Evolutionary conservation across 1,284 basidiomycete species (phyloP).

Genomic region (Tremellales sp.): DNA sequence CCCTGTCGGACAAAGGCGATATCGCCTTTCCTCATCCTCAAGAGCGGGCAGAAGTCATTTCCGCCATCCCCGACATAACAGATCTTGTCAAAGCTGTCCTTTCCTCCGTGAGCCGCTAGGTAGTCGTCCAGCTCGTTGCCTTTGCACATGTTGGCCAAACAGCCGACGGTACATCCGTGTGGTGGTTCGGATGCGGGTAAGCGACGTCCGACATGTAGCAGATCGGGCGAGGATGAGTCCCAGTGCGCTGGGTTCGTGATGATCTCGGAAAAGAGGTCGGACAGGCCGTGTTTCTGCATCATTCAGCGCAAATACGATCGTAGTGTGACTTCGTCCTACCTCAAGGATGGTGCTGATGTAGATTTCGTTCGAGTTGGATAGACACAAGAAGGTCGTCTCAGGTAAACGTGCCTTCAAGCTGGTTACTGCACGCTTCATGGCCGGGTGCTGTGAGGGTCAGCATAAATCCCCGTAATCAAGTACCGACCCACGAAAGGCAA

Average conservation of each 20-base stretch:
- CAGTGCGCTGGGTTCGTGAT: slow-evolving; percentile 91
- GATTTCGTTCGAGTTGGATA: slow-evolving; percentile 90
- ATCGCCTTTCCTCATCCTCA: slow-evolving; percentile 68
- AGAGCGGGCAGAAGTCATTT: slow-evolving; percentile 92
- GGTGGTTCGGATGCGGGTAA: slow-evolving; percentile 72
- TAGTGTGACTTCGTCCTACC: slow-evolving; percentile 48
- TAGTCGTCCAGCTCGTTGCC: slow-evolving; percentile 86
- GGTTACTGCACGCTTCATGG: slow-evolving; percentile 84
- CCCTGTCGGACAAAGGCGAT: slow-evolving; percentile 63
- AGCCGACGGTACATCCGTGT: slow-evolving; percentile 82
- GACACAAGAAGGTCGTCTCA: slow-evolving; percentile 77
- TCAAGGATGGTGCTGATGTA: slow-evolving; percentile 87
- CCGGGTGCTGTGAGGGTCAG: slow-evolving; percentile 69
- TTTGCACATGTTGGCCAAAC: slow-evolving; percentile 98
- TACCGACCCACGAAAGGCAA: slow-evolving; percentile 77
- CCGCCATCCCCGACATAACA: slow-evolving; percentile 91
- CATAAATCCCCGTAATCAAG: not conserved
- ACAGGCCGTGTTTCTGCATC: slow-evolving; percentile 65
- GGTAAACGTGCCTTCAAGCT: slow-evolving; percentile 63
- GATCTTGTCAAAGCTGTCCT: slow-evolving; percentile 65
- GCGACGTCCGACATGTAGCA: slow-evolving; percentile 71
- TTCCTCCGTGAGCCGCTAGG: slow-evolving; percentile 62
- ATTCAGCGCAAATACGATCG: not conserved
- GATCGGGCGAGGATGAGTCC: slow-evolving; percentile 57
- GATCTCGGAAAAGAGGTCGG: slow-evolving; percentile 73